Base-by-base conservation (phyloP, 805 yeast genomes). In the Wickerhamiella allomyrinae region DNA sequence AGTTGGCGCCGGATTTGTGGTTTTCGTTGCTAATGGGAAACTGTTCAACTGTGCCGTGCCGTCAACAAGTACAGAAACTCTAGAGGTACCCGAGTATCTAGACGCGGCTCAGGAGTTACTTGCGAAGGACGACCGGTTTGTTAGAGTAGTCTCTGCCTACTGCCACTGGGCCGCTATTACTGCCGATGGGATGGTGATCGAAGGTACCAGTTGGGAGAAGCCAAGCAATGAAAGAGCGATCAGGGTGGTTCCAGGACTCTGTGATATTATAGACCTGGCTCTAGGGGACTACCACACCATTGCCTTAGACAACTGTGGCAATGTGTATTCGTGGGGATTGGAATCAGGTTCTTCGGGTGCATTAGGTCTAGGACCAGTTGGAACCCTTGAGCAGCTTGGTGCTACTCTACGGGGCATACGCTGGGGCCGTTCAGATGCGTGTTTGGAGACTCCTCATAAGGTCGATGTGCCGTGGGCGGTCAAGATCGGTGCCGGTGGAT, bases 1-100 rank as follows among this genome's bases (percentile, higher is more conserved):
- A 3, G 34, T 38, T n/a, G 41, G 41, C 4, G 41, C 35, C 9
- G 34, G 35, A 3, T 38, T 38, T n/a, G 25, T 20, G 5, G 24
- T 27, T 10, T 27, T 38, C 15, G 22, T 27, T 5, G 24, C 41
- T 5, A 17, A 24, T 15, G 24, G 22, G 7, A 15, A 35, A 5
- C 8, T 20, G 25, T 20, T 38, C 7, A 20, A 15, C 23, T 10
- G 25, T 5, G 7, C 14, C 17, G n/a, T n/a, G 3, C 33, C 33
- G 13, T 34, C 21, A 15, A 15, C 17, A 5, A 20, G 20, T 11
- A 6, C 17, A 3, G 41, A 20, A 7, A 6, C 3, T 11, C n/a
- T 34, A 8, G 19, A 14, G 9, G 25, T 20, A 6, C 37, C 37
- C 17, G 37, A 34, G 37, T 34, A 20, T n/a, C 17, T 20, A 3